phyloP scores from a whole-genome alignment of 2,329 filamentous ascomycete species.

The Fusarium miscanthi region DNA sequence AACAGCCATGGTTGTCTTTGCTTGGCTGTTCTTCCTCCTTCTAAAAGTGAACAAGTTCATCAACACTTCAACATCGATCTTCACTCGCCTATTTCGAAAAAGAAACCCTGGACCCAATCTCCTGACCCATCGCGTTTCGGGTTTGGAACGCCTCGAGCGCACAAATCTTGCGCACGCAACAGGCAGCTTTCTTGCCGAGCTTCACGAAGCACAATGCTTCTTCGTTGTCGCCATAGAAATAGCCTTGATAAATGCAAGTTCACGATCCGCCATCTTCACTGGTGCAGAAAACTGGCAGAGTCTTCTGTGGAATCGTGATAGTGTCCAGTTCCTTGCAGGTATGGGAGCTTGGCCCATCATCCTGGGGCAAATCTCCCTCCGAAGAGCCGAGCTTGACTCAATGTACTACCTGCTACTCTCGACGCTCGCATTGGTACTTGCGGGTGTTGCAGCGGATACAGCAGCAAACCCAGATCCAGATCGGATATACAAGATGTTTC shows the following conservation, averaged over 20 bases:
- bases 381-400: not conserved
- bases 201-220: slow-evolving; percentile 30
- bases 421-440: not conserved
- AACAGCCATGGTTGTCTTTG: slow-evolving; percentile 6
- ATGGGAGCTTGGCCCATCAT: slow-evolving; percentile 20
- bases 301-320: not conserved
- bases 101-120: accelerated
- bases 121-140: not conserved
- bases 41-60: not conserved
- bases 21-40: slow-evolving; percentile 1
- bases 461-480: not conserved
- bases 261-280: not conserved
- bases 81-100: not conserved
- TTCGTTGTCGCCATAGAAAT: slow-evolving; percentile 11
- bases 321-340: not conserved
- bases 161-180: slow-evolving; percentile 12
- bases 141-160: not conserved
- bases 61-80: not conserved
- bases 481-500: slow-evolving; percentile 2
- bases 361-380: not conserved
- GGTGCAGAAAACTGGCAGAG: slow-evolving; percentile 11
- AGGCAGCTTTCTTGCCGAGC: slow-evolving; percentile 15
- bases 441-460: not conserved
- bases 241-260: not conserved
- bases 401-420: slow-evolving; percentile 8